These are phyloP conservation scores for Bisporella sp. DNA, from an alignment of 2,329 filamentous ascomycete species.

Conservation along the genomic window DNA sequence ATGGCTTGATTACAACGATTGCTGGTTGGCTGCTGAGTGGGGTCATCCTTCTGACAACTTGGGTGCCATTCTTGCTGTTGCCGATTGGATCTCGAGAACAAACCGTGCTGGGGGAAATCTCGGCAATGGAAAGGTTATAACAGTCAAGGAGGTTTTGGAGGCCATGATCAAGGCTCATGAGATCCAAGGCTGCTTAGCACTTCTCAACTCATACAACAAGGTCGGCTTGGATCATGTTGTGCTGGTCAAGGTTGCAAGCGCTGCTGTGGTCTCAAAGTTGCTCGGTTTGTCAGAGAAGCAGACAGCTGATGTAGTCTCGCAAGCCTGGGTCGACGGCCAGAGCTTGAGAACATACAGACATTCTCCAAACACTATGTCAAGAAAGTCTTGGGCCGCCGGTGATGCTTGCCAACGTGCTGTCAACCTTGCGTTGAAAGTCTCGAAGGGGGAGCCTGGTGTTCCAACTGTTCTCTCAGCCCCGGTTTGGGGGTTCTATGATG, in stretches of 20 bases:
- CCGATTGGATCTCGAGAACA: conserved; percentile 95
- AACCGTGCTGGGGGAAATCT: conserved; percentile 70
- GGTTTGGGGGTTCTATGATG: conserved; percentile 97
- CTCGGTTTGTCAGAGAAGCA: conserved; percentile 82
- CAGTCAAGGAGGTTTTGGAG: conserved; percentile 84
- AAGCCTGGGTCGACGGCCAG: conserved; percentile 97
- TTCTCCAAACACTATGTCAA: conserved; percentile 97
- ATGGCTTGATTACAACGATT: conserved; percentile 99
- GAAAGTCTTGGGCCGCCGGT: conserved; percentile 98
- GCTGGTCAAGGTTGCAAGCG: conserved; percentile 92
- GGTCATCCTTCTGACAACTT: conserved; percentile 98
- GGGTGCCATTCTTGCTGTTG: conserved; percentile 90
- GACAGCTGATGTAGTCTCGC: conserved; percentile 90
- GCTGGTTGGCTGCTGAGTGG: conserved; percentile 98
- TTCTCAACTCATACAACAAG: conserved; percentile 98
- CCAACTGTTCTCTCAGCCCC: conserved; percentile 90
- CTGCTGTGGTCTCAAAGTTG: conserved; percentile 93
- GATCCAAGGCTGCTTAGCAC: conserved; percentile 92
- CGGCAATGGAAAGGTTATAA: conserved; percentile 82
- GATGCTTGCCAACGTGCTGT: conserved; percentile 96
- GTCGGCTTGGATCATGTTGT: conserved; percentile 97
- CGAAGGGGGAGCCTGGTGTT: conserved; percentile 84
- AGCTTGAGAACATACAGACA: conserved; percentile 94
- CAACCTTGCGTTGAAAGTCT: conserved; percentile 83
- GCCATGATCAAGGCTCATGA: conserved; percentile 99